Evolutionary conservation across 331 rosid genomes (phyloP).

Genomic region (Erythrophleum ivorense): DNA sequence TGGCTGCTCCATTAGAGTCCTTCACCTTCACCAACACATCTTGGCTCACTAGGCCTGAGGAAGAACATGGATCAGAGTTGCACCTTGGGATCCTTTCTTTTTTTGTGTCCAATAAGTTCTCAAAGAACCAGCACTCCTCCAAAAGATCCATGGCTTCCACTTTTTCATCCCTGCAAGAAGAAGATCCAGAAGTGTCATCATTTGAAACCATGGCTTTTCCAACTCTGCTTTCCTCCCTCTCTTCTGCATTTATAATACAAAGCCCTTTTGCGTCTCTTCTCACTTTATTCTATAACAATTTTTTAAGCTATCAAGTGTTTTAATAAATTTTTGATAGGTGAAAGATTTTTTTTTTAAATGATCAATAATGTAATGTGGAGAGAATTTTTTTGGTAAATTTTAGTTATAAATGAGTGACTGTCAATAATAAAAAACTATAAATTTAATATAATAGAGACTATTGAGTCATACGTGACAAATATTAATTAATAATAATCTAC

Average conservation of each 20-base stretch:
- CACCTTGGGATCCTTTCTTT: slow-evolving; percentile 63
- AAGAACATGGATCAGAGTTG: slow-evolving; percentile 69
- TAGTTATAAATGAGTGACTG: too few relatives aligned
- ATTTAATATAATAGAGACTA: neutral
- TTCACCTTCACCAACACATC: slow-evolving; percentile 41
- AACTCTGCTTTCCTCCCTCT: slow-evolving; percentile 17
- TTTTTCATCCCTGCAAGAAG: slow-evolving; percentile 50
- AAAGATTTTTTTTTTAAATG: neutral
- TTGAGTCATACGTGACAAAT: neutral
- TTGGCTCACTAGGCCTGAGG: slow-evolving; percentile 40
- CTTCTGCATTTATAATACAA: slow-evolving; percentile 29
- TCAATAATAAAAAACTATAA: too few relatives aligned
- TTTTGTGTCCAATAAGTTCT: slow-evolving; percentile 55
- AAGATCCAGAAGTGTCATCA: slow-evolving; percentile 52
- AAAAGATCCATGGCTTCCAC: slow-evolving; percentile 70
- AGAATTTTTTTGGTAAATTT: too few relatives aligned
- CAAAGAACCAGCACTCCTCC: slow-evolving; percentile 85
- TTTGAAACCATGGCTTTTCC: slow-evolving; percentile 58
- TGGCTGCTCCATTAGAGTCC: slow-evolving; percentile 29
- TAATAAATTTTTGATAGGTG: too few relatives aligned
- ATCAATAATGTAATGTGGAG: neutral
- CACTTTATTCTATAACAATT: too few relatives aligned
- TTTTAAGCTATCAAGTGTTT: too few relatives aligned
- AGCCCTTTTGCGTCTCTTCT: slow-evolving; percentile 1
- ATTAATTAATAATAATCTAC: neutral